Conservation (phyloP, 805 yeast species). For the Zygosaccharomyces kombuchaensis region DNA sequence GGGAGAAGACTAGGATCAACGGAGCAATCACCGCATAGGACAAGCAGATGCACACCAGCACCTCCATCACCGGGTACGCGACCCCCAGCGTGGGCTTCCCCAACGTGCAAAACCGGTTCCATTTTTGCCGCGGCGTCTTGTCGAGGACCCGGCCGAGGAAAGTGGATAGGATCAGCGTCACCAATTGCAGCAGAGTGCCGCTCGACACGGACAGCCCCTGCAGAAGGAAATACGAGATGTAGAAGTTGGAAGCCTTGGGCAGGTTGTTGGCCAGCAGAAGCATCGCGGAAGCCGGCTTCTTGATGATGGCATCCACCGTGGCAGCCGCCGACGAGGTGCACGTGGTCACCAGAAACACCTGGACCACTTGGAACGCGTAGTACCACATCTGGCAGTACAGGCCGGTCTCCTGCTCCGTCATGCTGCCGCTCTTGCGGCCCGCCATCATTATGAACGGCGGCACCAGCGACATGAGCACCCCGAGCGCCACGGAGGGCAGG, state of each 20-base stretch:
- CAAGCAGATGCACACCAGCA: conserved; percentile 67
- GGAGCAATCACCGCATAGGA: conserved; percentile 80
- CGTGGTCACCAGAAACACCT: conserved; percentile 82
- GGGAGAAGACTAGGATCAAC: conserved; percentile 61
- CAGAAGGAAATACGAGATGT: conserved; percentile 73
- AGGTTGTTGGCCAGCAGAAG: conserved; percentile 64
- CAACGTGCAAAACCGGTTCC: conserved; percentile 68
- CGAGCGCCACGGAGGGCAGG: conserved; percentile 76
- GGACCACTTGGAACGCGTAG: conserved; percentile 86
- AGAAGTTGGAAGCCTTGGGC: conserved; percentile 90
- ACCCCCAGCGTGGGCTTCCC: conserved; percentile 76
- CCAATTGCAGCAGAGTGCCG: conserved; percentile 72
- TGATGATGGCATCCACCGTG: conserved; percentile 62
- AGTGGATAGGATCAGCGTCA: conserved; percentile 65
- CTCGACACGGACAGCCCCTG: conserved; percentile 78
- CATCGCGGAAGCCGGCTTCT: conserved; percentile 69
- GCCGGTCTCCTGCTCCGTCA: conserved; percentile 70
- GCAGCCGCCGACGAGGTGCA: conserved; percentile 77
- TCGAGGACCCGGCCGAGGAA: conserved; percentile 69
- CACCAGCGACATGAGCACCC: conserved; percentile 78
- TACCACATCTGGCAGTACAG: conserved; percentile 82
- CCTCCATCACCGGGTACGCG: conserved; percentile 70
- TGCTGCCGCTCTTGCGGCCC: conserved; percentile 71
- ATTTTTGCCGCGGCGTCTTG: conserved; percentile 86
- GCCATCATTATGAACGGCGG: conserved; percentile 77